Base-by-base conservation (phyloP, 116 monocot genomes). In the Trichopus zeylanicus region DNA sequence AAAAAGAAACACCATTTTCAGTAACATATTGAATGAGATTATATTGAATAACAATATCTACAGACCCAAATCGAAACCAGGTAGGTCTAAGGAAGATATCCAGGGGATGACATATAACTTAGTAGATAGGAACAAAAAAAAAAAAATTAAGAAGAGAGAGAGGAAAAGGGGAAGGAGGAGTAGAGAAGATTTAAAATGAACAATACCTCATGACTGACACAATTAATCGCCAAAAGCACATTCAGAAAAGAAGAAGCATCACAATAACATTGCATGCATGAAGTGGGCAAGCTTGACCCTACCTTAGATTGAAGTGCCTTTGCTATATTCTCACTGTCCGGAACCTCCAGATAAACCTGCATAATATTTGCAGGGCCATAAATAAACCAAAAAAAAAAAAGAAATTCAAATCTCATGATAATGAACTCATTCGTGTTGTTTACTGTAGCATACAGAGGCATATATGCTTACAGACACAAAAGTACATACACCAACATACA, bases 261-360 rank as follows among this genome's bases (percentile, higher is more conserved):
- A n/a, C n/a, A n/a, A n/a, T n/a, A n/a, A n/a, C n/a, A n/a, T n/a
- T n/a, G n/a, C n/a, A n/a, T n/a, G n/a, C n/a, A n/a, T n/a, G n/a
- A 42, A 42, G n/a, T 42, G 13, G 42, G 18, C 13, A 16, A 42
- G 13, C 42, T 16, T 5, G n/a, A 42, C 42, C 8, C 57, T 46
- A 92, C 93, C 89, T 93, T 85, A 19, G 75, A 60, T 25, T 80
- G 82, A 66, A 89, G 74, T 54, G 82, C 85, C 31, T 88, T 73
- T 1, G 93, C 89, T 67, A 85, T 30, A 48, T 66, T 82, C 69
- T 85, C 82, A 56, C 89, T 56, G 38, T 71, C 71, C 31, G 93
- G 89, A 33, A 80, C 70, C 64, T 93, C 93, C 70, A 93, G 39
- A 63, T 93, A 93, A 62, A 93, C 85, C 93, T 93, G 72, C 61